phyloP scores from a whole-genome alignment of 305 asterid species.

The Ajuga reptans region DNA sequence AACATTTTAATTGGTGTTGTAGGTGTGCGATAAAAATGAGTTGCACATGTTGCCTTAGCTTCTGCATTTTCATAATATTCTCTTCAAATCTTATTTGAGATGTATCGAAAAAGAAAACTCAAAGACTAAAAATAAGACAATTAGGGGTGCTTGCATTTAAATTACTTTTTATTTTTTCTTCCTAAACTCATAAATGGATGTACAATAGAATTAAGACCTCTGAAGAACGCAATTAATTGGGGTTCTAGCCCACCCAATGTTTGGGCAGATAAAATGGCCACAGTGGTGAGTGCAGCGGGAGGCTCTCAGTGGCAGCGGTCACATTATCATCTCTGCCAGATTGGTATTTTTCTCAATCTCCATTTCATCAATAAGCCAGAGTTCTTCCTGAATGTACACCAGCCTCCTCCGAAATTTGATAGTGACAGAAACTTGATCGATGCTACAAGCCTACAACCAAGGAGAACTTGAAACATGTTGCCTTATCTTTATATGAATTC shows the following conservation, averaged over 20 bases:
- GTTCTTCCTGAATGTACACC: constrained; percentile 45
- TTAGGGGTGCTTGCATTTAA: no score
- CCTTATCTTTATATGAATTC: constrained; percentile 45
- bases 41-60: no score
- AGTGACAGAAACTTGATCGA: constrained; percentile 51
- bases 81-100: no score
- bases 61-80: no score
- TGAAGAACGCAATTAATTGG: constrained; percentile 83
- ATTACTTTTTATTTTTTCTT: no score
- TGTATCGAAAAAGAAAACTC: no score
- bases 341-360: constrained; percentile 61
- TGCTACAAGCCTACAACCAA: constrained; percentile 40
- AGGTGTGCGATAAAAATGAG: no score
- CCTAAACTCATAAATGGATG: no score
- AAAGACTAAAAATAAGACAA: no score
- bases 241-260: constrained; percentile 75
- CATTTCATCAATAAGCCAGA: constrained; percentile 89
- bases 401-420: constrained; percentile 60
- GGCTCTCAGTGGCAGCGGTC: constrained; percentile 63
- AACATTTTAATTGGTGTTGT: no score
- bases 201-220: constrained; percentile 61
- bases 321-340: constrained; percentile 74
- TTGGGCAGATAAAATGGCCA: constrained; percentile 69
- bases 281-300: constrained; percentile 64
- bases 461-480: constrained; percentile 38